Percentiles rank a stretch among this genome's conserved stretches.
These are phyloP conservation scores for Sporothrix brasiliensis DNA, from an alignment of 2,329 filamentous ascomycete species.

Conservation along the genomic window DNA sequence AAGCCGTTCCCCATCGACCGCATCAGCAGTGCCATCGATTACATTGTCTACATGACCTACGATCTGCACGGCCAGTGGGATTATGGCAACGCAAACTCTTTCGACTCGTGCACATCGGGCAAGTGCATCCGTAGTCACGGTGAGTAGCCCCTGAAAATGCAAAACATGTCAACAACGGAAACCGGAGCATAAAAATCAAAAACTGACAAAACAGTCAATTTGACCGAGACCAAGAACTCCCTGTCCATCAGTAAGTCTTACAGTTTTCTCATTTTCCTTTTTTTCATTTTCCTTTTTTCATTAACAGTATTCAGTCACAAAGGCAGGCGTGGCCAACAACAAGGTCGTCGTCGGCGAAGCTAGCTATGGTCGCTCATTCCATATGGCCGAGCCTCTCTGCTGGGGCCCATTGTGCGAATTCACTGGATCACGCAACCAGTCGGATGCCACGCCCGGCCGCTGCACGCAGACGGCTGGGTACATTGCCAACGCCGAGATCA, in stretches of 20 bases:
- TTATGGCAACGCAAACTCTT: constrained; percentile 35
- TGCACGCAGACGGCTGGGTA: constrained; percentile 44
- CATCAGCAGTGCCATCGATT: constrained; percentile 40
- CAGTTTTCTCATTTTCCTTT: no score
- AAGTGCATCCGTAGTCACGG: constrained; percentile 20
- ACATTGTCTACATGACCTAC: constrained; percentile 44
- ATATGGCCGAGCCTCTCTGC: constrained; percentile 42
- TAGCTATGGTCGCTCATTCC: constrained; percentile 44
- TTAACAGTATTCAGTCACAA: constrained; percentile 39
- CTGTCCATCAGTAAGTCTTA: constrained; percentile 38
- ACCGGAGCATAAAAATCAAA: neutral
- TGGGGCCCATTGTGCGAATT: constrained; percentile 37
- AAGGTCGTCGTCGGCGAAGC: constrained; percentile 42
- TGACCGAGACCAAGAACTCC: constrained; percentile 40
- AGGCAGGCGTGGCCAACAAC: constrained; percentile 40
- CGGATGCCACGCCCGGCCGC: constrained; percentile 38
- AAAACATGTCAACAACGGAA: neutral
- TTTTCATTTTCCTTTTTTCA: neutral
- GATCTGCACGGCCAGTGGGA: constrained; percentile 48
- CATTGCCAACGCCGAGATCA: constrained; percentile 43
- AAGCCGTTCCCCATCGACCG: constrained; percentile 39
- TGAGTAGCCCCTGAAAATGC: constrained; percentile 1
- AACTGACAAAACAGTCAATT: constrained; percentile 39
- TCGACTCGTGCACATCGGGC: constrained; percentile 12
- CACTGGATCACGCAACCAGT: constrained; percentile 1